Evolutionary conservation across 805 yeast species (phyloP).

Genomic region (Hanseniaspora guilliermondii): DNA sequence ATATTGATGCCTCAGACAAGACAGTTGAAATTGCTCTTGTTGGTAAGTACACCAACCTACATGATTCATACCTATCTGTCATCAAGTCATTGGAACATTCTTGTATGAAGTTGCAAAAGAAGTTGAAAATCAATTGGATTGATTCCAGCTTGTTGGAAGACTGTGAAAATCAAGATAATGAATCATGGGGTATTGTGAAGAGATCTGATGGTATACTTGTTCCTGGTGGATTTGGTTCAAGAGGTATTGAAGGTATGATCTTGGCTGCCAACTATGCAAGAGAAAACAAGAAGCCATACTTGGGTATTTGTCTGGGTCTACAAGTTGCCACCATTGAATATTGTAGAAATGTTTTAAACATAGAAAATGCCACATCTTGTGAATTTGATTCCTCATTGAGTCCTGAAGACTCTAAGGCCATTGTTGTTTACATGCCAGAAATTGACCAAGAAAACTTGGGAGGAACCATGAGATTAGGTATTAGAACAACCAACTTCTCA

Average conservation of each 20-base stretch:
- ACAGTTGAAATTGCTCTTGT: slow-evolving; percentile 89
- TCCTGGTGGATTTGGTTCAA: slow-evolving; percentile 95
- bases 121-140: slow-evolving; percentile 86
- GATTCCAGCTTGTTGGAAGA: slow-evolving; percentile 86
- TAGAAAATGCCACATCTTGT: slow-evolving; percentile 58
- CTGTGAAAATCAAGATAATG: slow-evolving; percentile 65
- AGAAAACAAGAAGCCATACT: slow-evolving; percentile 81
- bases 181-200: slow-evolving; percentile 89
- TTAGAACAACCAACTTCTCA: slow-evolving; percentile 77
- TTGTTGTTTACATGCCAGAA: slow-evolving; percentile 97
- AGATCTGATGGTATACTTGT: slow-evolving; percentile 93
- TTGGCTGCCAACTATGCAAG: slow-evolving; percentile 97
- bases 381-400: slow-evolving; percentile 61
- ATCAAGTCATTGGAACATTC: slow-evolving; percentile 93
- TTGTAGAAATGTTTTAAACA: slow-evolving; percentile 66
- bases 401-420: slow-evolving; percentile 45
- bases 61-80: slow-evolving; percentile 89
- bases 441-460: slow-evolving; percentile 91
- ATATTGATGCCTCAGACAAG: slow-evolving; percentile 72
- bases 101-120: slow-evolving; percentile 76
- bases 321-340: slow-evolving; percentile 95
- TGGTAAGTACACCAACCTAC: slow-evolving; percentile 91
- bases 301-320: slow-evolving; percentile 95
- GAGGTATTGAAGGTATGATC: slow-evolving; percentile 98
- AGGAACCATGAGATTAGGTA: slow-evolving; percentile 97